Conservation (phyloP, 2,329 filamentous ascomycete genomes). For the Aspergillus pseudoviridinutans region DNA sequence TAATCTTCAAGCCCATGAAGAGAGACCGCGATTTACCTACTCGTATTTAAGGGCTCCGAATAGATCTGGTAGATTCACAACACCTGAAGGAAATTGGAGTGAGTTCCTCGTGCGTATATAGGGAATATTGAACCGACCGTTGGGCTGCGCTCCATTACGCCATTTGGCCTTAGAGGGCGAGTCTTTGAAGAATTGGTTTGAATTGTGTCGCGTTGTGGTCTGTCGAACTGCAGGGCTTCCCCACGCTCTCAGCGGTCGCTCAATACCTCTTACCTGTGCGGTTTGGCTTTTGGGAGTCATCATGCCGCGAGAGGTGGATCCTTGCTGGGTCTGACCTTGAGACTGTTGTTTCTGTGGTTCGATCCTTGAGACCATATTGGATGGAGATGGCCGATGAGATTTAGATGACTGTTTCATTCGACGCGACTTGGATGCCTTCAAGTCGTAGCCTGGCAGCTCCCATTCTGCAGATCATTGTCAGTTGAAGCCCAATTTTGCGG, state of each 20-base stretch:
- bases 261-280: not conserved
- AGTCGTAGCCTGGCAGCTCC: slow-evolving; percentile 20
- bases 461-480: slow-evolving; percentile 16
- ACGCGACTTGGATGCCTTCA: not conserved
- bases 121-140: slow-evolving; percentile 7
- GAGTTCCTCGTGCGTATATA: not conserved
- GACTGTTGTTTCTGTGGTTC: slow-evolving; percentile 2
- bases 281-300: not conserved
- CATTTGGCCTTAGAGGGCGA: slow-evolving; percentile 23
- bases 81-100: slow-evolving; percentile 2
- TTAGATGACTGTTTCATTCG: not conserved
- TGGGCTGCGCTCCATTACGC: slow-evolving; percentile 16
- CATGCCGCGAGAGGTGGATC: not conserved
- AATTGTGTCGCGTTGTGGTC: not conserved
- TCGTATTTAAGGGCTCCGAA: slow-evolving; percentile 21
- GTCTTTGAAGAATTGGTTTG: slow-evolving; percentile 16
- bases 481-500: not conserved
- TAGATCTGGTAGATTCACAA: slow-evolving; percentile 13
- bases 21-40: slow-evolving; percentile 12
- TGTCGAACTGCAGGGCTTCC: slow-evolving; percentile 4
- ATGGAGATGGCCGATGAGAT: not conserved
- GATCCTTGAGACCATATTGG: not conserved
- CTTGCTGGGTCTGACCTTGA: not conserved
- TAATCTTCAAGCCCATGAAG: not conserved
- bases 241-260: slow-evolving; percentile 6